A percentile compares a stretch with the other conserved stretches of the same genome.
phyloP scores from a whole-genome alignment of 2,329 filamentous ascomycete genomes.

The Calonectria crousiana region DNA sequence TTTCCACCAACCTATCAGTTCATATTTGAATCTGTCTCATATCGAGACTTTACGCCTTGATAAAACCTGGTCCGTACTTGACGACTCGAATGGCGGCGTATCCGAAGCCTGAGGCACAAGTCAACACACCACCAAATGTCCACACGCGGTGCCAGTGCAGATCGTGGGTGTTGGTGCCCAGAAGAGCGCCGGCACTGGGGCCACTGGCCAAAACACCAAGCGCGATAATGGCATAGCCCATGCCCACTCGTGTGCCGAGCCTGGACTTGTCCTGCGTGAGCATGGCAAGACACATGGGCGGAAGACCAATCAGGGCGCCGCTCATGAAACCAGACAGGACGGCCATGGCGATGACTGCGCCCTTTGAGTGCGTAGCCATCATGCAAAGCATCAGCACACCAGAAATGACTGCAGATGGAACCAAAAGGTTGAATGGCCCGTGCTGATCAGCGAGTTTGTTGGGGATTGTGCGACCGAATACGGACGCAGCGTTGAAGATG shows the following conservation, averaged over 20 bases:
- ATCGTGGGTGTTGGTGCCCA: background rate
- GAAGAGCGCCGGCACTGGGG: background rate
- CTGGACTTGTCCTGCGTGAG: background rate
- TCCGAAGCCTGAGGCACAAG: background rate
- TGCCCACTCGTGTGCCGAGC: background rate
- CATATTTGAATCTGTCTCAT: background rate
- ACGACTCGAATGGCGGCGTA: background rate
- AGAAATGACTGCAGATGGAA: background rate
- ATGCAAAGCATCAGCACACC: background rate
- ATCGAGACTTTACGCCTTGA: background rate
- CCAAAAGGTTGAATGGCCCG: background rate
- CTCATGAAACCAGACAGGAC: conserved; percentile 2
- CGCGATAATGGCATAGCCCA: background rate
- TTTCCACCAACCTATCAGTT: background rate
- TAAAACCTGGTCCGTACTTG: background rate
- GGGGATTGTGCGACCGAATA: background rate
- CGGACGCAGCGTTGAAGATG: background rate
- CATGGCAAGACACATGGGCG: background rate
- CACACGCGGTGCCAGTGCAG: background rate
- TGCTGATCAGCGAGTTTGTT: background rate
- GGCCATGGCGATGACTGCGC: background rate
- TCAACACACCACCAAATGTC: background rate
- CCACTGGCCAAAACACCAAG: background rate
- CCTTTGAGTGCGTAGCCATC: background rate
- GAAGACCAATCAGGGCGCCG: background rate